phyloP scores from a whole-genome alignment of 2,329 filamentous ascomycete species.

The Fusarium burgessii region DNA sequence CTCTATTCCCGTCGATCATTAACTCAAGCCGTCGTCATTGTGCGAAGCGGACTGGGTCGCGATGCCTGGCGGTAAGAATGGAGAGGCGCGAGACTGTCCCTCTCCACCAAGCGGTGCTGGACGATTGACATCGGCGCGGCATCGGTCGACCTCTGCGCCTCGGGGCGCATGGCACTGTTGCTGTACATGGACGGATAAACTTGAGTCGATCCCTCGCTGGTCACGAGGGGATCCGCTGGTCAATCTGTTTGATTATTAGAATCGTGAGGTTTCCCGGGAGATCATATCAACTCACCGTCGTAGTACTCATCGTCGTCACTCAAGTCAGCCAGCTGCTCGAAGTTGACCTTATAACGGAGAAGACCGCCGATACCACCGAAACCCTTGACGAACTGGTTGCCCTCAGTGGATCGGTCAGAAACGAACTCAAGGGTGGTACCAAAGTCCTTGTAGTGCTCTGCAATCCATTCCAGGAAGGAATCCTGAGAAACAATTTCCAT shows the following conservation, averaged over 20 bases:
- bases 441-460: slow-evolving; percentile 98
- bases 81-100: slow-evolving; percentile 59
- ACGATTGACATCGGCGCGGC: slow-evolving; percentile 59
- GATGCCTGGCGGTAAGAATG: slow-evolving; percentile 62
- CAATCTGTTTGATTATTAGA: slow-evolving; percentile 70
- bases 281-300: slow-evolving; percentile 60
- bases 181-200: slow-evolving; percentile 61
- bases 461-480: slow-evolving; percentile 99
- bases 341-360: slow-evolving; percentile 99
- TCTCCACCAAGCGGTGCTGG: slow-evolving; percentile 62
- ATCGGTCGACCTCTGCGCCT: slow-evolving; percentile 58
- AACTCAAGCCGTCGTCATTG: slow-evolving; percentile 73
- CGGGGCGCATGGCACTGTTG: slow-evolving; percentile 56
- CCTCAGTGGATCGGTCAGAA: slow-evolving; percentile 95
- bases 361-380: slow-evolving; percentile 98
- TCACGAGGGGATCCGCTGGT: slow-evolving; percentile 88
- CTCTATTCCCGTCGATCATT: slow-evolving; percentile 48
- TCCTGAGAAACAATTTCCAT: slow-evolving; percentile 93
- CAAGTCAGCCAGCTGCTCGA: slow-evolving; percentile 95
- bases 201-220: slow-evolving; percentile 86
- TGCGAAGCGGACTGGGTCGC: slow-evolving; percentile 76
- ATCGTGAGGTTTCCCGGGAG: background rate
- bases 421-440: slow-evolving; percentile 97
- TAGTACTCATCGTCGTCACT: slow-evolving; percentile 98
- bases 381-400: slow-evolving; percentile 99